A percentile compares a stretch with the other conserved stretches of the same genome.
Evolutionary conservation across 2,329 filamentous ascomycete species (phyloP).

Genomic region (Didymella pinodella): DNA sequence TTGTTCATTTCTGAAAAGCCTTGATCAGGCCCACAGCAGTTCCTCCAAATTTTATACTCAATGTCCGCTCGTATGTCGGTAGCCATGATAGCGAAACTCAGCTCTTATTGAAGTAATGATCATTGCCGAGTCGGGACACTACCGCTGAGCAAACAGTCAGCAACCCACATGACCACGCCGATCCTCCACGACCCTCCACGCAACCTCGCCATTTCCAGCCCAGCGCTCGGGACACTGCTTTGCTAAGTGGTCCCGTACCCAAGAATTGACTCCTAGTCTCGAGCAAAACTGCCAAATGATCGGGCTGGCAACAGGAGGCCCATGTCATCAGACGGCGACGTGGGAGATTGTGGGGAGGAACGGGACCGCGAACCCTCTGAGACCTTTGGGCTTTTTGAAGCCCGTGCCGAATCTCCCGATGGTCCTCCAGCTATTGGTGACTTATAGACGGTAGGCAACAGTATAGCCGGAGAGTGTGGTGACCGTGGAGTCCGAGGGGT

Average conservation of each 20-base stretch:
- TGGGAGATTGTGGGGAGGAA: background rate
- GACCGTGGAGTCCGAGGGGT: background rate
- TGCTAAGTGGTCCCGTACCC: background rate
- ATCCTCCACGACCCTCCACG: background rate
- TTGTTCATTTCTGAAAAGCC: too few species aligned
- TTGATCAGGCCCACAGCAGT: too few species aligned
- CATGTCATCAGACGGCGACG: background rate
- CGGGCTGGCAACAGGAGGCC: background rate
- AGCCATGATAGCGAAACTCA: too few species aligned
- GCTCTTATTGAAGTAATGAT: too few species aligned
- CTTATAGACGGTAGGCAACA: background rate
- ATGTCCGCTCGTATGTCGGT: too few species aligned
- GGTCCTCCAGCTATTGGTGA: background rate
- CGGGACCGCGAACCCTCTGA: background rate
- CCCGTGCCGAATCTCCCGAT: background rate
- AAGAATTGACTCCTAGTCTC: background rate
- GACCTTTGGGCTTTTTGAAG: background rate
- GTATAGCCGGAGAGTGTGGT: background rate
- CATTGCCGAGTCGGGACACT: too few species aligned
- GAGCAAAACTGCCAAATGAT: background rate
- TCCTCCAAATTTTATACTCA: too few species aligned
- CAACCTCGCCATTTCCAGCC: background rate
- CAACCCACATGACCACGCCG: too few species aligned
- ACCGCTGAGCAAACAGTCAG: too few species aligned
- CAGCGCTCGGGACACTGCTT: too few species aligned